phyloP scores from a whole-genome alignment of 139 green algal species.

The Tetradesmus obliquus region DNA sequence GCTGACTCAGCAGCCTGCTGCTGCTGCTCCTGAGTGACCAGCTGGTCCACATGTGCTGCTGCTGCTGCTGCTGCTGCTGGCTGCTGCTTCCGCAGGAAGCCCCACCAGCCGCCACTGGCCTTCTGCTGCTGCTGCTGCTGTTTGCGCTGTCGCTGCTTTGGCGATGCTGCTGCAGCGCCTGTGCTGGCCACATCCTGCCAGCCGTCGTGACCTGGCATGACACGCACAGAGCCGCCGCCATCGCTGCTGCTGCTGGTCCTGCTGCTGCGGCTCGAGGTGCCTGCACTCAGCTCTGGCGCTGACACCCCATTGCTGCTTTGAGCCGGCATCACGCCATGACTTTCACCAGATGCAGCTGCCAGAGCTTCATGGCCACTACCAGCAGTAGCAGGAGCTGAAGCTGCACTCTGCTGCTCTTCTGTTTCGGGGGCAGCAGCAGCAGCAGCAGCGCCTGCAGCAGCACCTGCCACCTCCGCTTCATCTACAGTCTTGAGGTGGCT shows the following conservation, averaged over 20 bases:
- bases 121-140: conserved; percentile 35
- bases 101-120: not conserved
- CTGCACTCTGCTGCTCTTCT: not conserved
- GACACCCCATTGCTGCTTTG: not conserved
- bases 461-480: not conserved
- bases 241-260: conserved; percentile 1
- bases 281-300: not conserved
- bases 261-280: not conserved
- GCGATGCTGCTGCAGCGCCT: not conserved
- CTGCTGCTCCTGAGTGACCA: not conserved
- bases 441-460: not conserved
- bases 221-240: conserved; percentile 4
- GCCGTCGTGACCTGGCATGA: not conserved
- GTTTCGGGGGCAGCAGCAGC: not conserved
- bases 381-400: not conserved
- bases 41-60: not conserved
- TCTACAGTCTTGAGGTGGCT: not conserved
- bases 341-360: not conserved
- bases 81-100: conserved; percentile 16
- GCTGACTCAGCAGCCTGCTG: not conserved
- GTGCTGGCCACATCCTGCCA: conserved; percentile 29
- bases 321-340: not conserved
- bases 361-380: not conserved
- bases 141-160: not conserved
- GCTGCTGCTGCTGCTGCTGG: conserved; percentile 16